A percentile compares a stretch with the other conserved stretches of the same genome.
These are phyloP conservation scores for Gyromitra esculenta DNA, from an alignment of 2,329 filamentous ascomycete genomes.

Conservation along the genomic window DNA sequence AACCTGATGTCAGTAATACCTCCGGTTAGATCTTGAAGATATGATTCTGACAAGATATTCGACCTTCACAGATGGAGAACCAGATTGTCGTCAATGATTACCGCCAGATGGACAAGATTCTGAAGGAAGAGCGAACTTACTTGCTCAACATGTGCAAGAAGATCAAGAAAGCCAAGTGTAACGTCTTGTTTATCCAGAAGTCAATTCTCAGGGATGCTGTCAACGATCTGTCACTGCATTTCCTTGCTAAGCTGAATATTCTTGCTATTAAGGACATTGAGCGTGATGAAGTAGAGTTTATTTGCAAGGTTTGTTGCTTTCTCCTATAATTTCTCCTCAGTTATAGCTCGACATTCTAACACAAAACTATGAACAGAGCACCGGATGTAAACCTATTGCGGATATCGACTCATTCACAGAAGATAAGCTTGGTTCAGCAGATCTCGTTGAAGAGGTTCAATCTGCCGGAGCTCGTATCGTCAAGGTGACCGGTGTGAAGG, in stretches of 20 bases:
- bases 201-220: conserved; percentile 97
- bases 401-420: conserved; percentile 99
- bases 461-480: conserved; percentile 89
- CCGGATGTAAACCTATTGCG: conserved; percentile 97
- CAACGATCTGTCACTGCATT: conserved; percentile 96
- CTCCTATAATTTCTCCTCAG: background rate
- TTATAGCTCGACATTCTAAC: conserved; percentile 12
- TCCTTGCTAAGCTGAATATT: conserved; percentile 96
- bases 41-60: conserved; percentile 53
- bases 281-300: conserved; percentile 97
- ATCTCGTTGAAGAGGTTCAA: conserved; percentile 91
- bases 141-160: conserved; percentile 99
- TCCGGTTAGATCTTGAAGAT: background rate
- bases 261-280: conserved; percentile 97
- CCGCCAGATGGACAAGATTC: conserved; percentile 99
- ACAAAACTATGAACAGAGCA: conserved; percentile 67
- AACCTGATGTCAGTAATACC: conserved; percentile 81
- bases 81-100: conserved; percentile 99
- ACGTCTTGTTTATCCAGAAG: conserved; percentile 97
- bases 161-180: conserved; percentile 99
- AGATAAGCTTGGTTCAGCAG: conserved; percentile 94
- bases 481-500: conserved; percentile 91
- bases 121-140: conserved; percentile 98
- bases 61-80: conserved; percentile 83
- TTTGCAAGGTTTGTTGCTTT: conserved; percentile 75